Evolutionary conservation across 2,329 filamentous ascomycete species (phyloP), one percentile per base, ranked within the genome.

Genomic region (Lasiodiplodia sp.): DNA sequence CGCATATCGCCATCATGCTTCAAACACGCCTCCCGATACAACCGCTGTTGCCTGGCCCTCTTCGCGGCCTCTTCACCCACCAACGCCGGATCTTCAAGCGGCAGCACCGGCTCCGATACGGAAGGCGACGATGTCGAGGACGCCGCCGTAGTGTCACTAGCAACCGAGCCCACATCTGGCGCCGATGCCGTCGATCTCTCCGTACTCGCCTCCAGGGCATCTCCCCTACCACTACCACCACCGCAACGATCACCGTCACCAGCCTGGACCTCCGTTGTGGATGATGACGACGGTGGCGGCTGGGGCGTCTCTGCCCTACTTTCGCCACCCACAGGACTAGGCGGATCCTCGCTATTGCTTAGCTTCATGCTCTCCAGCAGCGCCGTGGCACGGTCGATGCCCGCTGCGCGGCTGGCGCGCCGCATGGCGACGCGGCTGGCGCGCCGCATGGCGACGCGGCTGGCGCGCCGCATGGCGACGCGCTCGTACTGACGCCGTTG

Each of bases 1-100:
- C 73, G 67, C 16, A 73, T 66, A 16, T 73, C 72, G 56, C 77
- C 74, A 18, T 78, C 75, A 14, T 73, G 75, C 23, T 69, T 58
- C 62, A 74, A 49, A 69, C 83, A 80, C 53, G 86, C 78, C 67
- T 91, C 78, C 34, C 90, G 70, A 70, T 80, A 81, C 7, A 80
- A 77, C 70, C 89, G 82, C 74, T 87, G 86, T n/a, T 80, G 78
- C 53, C 87, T 82, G 8, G 88, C 88, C 70, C 83, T 78, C 11
- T 83, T 81, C 2, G 90, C 90, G 3, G 89, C 89, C 63, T 84
- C 84, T 78, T 91, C 89, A 40, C 90, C 90, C 2, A 92, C 90
- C 11, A 92, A 80, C 68, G 89, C 85, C 0, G 89, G 89, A 71
- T 92, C 90, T 78, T 92, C 90, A 21, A 89, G 82, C 2, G 88